Base-by-base conservation (phyloP, 495 filamentous ascomycete genomes). In the Penicillium soppii region DNA sequence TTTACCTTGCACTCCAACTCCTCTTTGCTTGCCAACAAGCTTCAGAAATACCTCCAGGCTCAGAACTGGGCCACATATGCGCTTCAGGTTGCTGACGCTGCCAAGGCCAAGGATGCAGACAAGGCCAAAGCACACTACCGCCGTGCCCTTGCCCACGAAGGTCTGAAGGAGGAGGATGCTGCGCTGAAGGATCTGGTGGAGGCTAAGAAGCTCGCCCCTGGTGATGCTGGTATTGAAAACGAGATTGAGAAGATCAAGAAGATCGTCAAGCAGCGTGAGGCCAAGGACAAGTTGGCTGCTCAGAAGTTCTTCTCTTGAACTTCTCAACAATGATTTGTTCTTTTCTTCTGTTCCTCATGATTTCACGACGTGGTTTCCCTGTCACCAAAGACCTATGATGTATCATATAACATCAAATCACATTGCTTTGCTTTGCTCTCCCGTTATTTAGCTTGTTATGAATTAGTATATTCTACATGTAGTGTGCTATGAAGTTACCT, bases 121-220 rank as follows among this genome's bases (percentile, higher is more conserved):
- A 83, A 83, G 66, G 92, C 85, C 51, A 98, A 98, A 77, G 95
- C 87, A 7, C 77, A 86, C 41, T 98, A 87, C 74, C 82, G 95
- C 36, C 88, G 85, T 50, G 94, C 85, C 17, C 70, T 86, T 37
- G 92, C 94, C 19, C 68, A 81, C 51, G 73, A 83, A 26, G 83
- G 82, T 23, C 70, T 89, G 50, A 94, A 90, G 74, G 90, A 95
- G 53, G 92, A 97, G 52, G 95, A 97, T 41, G 75, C 76, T 17
- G 92, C 94, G 9, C 63, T 94, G 30, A 77, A 79, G 66, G 89
- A 88, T 61, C 75, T 97, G n/a, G 77, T 89, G 65, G 77, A 80
- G 63, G 94, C 94, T 4, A 69, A 77, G 53, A 86, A 84, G 72
- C 74, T 90, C 25, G 87, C 81, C 15, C 92, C 92, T 12, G 77